Percentiles rank a stretch among this genome's conserved stretches.
Evolutionary conservation across 169 alveolate genomes (phyloP).

Genomic region (Cytauxzoon felis): DNA sequence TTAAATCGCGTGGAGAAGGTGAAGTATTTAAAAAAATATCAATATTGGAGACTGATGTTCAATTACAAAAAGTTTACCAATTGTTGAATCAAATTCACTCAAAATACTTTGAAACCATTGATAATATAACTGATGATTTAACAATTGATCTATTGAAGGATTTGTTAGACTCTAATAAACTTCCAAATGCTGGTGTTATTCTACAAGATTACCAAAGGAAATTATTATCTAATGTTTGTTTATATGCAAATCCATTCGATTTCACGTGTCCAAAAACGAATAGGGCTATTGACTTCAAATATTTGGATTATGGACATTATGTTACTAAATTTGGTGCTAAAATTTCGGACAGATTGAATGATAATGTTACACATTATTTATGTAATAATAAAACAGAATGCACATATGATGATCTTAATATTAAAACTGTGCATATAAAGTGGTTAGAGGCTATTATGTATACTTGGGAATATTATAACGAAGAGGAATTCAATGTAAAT

Average conservation of each 20-base stretch:
- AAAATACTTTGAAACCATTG: not conserved
- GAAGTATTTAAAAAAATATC: conserved; percentile 4
- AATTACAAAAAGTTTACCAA: conserved; percentile 3
- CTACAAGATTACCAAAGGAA: conserved; percentile 3
- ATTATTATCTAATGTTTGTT: conserved; percentile 11
- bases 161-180: not conserved
- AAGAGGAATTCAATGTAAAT: conserved; percentile 24
- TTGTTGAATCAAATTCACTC: conserved; percentile 24
- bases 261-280: conserved; percentile 24
- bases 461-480: conserved; percentile 34
- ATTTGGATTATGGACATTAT: conserved; percentile 31
- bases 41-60: conserved; percentile 36
- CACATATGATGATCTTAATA: not conserved
- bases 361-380: conserved; percentile 15
- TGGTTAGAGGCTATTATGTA: conserved; percentile 58
- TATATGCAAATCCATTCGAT: conserved; percentile 22
- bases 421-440: conserved; percentile 42
- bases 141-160: conserved; percentile 5
- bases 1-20: not conserved
- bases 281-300: conserved; percentile 12
- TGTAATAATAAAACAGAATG: conserved; percentile 7
- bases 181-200: conserved; percentile 42
- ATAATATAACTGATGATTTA: not conserved
- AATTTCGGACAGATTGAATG: not conserved
- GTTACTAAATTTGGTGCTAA: conserved; percentile 21